These are phyloP conservation scores for Penicillium hesseltinei DNA, from an alignment of 2,329 filamentous ascomycete genomes.

Conservation along the genomic window DNA sequence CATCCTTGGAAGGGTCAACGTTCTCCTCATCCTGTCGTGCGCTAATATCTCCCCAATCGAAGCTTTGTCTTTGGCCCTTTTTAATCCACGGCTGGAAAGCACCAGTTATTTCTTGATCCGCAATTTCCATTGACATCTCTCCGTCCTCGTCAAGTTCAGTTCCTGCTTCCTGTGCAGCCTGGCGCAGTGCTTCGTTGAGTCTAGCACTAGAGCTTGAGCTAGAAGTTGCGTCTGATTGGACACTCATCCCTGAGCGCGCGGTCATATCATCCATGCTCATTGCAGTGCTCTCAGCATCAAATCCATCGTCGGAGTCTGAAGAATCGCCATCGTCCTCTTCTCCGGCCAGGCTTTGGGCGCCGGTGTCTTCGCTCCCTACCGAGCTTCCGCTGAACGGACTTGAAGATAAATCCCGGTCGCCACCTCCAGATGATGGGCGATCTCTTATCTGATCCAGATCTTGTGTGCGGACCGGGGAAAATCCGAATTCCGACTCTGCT, in stretches of 20 bases:
- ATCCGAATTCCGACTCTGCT: constrained; percentile 56
- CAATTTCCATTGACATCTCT: constrained; percentile 79
- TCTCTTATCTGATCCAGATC: constrained; percentile 61
- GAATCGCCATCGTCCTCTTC: constrained; percentile 45
- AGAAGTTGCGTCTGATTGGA: constrained; percentile 52
- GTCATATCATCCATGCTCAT: constrained; percentile 81
- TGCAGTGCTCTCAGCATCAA: constrained; percentile 68
- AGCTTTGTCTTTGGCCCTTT: constrained; percentile 41
- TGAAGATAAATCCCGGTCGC: constrained; percentile 67
- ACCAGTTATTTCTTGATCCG: constrained; percentile 56
- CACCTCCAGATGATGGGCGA: constrained; percentile 20
- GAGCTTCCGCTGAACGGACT: constrained; percentile 70
- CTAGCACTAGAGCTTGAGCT: constrained; percentile 67
- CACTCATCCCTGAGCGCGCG: constrained; percentile 63
- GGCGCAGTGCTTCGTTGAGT: constrained; percentile 72
- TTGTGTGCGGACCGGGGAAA: constrained; percentile 64
- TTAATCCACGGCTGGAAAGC: constrained; percentile 52
- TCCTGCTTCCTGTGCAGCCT: constrained; percentile 72
- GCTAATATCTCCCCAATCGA: constrained; percentile 45
- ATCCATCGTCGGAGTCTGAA: constrained; percentile 50
- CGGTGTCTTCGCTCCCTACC: constrained; percentile 47
- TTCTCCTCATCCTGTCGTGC: constrained; percentile 49
- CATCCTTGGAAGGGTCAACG: constrained; percentile 34
- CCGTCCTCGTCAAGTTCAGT: constrained; percentile 66
- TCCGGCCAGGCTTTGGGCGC: constrained; percentile 36